These are phyloP conservation scores for Chernovozyma aurita DNA, from an alignment of 1,139 yeast species.

Conservation along the genomic window DNA sequence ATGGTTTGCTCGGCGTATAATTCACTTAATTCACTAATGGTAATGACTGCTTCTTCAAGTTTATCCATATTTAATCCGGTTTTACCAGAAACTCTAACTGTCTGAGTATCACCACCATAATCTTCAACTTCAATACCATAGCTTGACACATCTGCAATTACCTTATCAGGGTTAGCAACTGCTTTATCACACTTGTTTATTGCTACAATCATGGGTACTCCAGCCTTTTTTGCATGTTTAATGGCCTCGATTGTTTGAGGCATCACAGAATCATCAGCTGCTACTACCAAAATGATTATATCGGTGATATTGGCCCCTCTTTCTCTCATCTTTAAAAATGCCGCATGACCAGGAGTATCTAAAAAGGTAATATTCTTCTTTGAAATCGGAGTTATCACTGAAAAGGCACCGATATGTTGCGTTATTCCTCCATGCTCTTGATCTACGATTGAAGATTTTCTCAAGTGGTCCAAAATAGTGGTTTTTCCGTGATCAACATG, in stretches of 20 bases:
- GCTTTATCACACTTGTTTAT: conserved; percentile 88
- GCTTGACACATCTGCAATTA: conserved; percentile 69
- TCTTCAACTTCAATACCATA: conserved; percentile 85
- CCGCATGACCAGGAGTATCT: conserved; percentile 99
- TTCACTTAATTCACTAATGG: conserved; percentile 80
- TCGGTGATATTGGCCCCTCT: conserved; percentile 95
- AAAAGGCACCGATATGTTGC: conserved; percentile 96
- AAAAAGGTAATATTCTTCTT: conserved; percentile 78
- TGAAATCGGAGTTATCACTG: conserved; percentile 71
- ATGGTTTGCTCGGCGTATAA: conserved; percentile 54
- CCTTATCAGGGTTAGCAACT: conserved; percentile 67
- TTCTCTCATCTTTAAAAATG: conserved; percentile 92
- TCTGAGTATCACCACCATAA: conserved; percentile 93
- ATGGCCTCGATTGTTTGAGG: conserved; percentile 97
- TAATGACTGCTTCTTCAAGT: conserved; percentile 82
- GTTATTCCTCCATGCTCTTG: conserved; percentile 96
- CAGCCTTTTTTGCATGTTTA: conserved; percentile 81
- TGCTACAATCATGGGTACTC: conserved; percentile 87
- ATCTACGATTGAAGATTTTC: conserved; percentile 79
- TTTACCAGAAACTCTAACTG: conserved; percentile 81
- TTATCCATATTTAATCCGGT: conserved; percentile 82
- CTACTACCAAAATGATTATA: conserved; percentile 89
- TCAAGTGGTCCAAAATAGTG: conserved; percentile 78
- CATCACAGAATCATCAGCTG: conserved; percentile 97
- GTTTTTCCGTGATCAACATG: conserved; percentile 99